Percentiles rank a stretch among this genome's conserved stretches.
phyloP scores from a whole-genome alignment of 139 green algal species.

The Edaphochlamys debaryana region DNA sequence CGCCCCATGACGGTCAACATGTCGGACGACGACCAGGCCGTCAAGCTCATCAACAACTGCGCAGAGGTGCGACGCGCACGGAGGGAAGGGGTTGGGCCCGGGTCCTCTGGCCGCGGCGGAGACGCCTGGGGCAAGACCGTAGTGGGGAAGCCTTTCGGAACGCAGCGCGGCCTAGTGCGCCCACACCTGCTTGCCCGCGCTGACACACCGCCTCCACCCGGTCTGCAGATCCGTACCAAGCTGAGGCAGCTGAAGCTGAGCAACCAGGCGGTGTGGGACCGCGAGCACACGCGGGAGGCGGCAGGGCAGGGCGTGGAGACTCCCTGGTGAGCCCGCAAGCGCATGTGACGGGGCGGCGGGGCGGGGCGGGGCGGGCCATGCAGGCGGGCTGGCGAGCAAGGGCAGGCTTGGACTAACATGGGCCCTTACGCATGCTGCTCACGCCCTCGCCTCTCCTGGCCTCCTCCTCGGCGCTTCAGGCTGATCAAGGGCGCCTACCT shows the following conservation, averaged over 20 bases:
- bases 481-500: slow-evolving; percentile 72
- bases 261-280: slow-evolving; percentile 80
- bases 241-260: slow-evolving; percentile 77
- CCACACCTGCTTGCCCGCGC: too few species aligned
- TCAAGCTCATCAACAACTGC: slow-evolving; percentile 16
- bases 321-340: slow-evolving; percentile 53
- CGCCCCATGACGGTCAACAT: slow-evolving; percentile 1
- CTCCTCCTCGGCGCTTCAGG: not conserved
- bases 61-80: not conserved
- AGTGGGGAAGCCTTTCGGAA: too few species aligned
- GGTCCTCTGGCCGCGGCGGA: too few species aligned
- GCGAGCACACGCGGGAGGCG: slow-evolving; percentile 72
- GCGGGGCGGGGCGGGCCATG: too few species aligned
- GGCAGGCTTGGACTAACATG: too few species aligned
- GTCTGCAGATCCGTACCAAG: slow-evolving; percentile 53
- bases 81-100: too few species aligned
- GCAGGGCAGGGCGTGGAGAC: slow-evolving; percentile 50
- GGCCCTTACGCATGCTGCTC: too few species aligned
- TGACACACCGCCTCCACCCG: not conserved
- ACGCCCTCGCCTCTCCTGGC: not conserved
- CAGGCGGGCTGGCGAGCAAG: too few species aligned
- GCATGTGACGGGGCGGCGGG: too few species aligned
- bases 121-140: too few species aligned
- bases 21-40: not conserved
- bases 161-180: too few species aligned